phyloP scores from a whole-genome alignment of 371 early-diverging fungal species.

The Mucor circinelloides region DNA sequence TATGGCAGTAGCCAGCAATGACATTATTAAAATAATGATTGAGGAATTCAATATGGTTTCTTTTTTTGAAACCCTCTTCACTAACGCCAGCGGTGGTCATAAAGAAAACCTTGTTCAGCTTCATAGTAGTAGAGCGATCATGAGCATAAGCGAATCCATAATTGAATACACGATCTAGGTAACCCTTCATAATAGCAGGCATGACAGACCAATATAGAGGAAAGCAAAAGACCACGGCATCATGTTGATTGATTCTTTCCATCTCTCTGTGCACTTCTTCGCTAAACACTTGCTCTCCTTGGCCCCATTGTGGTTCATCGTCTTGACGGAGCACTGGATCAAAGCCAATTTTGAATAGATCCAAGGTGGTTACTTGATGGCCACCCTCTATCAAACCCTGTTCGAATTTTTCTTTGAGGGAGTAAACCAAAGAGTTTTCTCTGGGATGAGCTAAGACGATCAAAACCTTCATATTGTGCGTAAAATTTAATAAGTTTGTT shows the following conservation, averaged over 20 bases:
- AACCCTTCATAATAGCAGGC: constrained; percentile 10
- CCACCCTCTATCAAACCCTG: not conserved
- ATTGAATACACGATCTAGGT: constrained; percentile 3
- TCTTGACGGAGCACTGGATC: not conserved
- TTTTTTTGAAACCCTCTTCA: not conserved
- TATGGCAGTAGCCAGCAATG: not conserved
- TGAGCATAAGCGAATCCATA: constrained; percentile 1
- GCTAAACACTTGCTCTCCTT: not conserved
- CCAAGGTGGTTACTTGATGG: constrained; percentile 4
- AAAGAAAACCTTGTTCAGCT: not conserved
- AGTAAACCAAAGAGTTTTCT: constrained; percentile 4
- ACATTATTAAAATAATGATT: not conserved
- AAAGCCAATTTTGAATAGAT: not conserved
- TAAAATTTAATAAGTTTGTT: not conserved
- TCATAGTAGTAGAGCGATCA: not conserved
- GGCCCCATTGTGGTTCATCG: not conserved
- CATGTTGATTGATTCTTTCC: not conserved
- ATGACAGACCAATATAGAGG: constrained; percentile 6
- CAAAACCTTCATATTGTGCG: constrained; percentile 1
- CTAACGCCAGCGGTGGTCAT: not conserved
- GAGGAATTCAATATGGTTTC: not conserved
- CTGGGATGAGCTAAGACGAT: constrained; percentile 4
- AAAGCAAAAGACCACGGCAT: constrained; percentile 3
- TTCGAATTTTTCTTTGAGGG: not conserved
- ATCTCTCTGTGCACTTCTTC: not conserved